Conservation (phyloP, 2,329 filamentous ascomycete genomes). For the Alternaria panax region DNA sequence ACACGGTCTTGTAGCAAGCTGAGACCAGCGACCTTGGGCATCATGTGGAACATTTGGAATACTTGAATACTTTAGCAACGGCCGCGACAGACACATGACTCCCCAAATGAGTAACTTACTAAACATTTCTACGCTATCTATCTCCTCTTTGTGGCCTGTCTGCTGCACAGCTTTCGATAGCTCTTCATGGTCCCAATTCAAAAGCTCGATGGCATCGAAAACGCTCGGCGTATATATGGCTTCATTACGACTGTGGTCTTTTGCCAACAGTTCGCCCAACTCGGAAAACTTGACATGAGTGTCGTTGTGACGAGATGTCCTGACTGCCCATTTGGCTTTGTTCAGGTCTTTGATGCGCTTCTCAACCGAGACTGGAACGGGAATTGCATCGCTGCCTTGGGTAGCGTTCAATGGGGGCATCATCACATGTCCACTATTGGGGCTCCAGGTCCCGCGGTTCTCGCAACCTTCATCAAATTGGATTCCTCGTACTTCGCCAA, state of each 20-base stretch:
- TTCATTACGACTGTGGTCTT: constrained; percentile 65
- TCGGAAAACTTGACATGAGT: constrained; percentile 64
- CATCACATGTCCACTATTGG: constrained; percentile 14
- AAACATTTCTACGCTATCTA: constrained; percentile 48
- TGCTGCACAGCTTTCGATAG: constrained; percentile 35
- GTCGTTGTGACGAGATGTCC: constrained; percentile 62
- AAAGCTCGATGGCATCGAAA: constrained; percentile 56
- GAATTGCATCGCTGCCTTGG: not conserved
- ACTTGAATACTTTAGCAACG: constrained; percentile 46
- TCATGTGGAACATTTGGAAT: constrained; percentile 71
- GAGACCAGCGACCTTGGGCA: constrained; percentile 52
- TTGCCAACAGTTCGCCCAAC: constrained; percentile 67
- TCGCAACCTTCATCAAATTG: constrained; percentile 27
- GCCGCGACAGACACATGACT: not conserved
- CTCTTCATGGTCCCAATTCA: constrained; percentile 52
- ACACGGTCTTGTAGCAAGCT: constrained; percentile 67
- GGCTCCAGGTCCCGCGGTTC: constrained; percentile 23
- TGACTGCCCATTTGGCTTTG: constrained; percentile 68
- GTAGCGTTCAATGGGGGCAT: constrained; percentile 18
- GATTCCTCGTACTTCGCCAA: constrained; percentile 26
- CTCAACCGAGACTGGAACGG: constrained; percentile 23
- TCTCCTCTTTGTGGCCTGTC: constrained; percentile 18
- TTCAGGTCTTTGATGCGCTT: constrained; percentile 27
- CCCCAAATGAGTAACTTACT: constrained; percentile 36
- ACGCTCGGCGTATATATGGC: constrained; percentile 66